A percentile compares a stretch with the other conserved stretches of the same genome.
These are phyloP conservation scores for Dothistroma pini DNA, from an alignment of 2,329 filamentous ascomycete genomes.

Conservation along the genomic window DNA sequence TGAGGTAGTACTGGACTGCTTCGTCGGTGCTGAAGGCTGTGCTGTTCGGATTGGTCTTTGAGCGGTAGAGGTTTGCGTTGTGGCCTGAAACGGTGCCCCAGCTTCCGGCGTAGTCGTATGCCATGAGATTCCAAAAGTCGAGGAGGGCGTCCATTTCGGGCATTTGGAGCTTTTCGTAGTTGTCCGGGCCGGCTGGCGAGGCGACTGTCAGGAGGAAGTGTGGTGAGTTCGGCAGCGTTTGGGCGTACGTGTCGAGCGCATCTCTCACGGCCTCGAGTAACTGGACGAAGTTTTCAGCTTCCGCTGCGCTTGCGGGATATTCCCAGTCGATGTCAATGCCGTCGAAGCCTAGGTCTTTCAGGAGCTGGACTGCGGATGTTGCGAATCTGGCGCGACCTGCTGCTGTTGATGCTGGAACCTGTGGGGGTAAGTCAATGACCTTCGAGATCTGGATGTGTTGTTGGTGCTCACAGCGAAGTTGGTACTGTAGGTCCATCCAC, in stretches of 20 bases:
- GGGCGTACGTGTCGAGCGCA: conserved; percentile 41
- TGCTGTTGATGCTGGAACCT: conserved; percentile 58
- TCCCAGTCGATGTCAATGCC: conserved; percentile 50
- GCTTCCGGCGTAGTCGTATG: conserved; percentile 62
- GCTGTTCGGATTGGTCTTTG: conserved; percentile 51
- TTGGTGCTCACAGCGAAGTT: conserved; percentile 60
- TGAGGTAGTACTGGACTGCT: conserved; percentile 68
- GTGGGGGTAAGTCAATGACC: not conserved
- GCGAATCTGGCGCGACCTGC: conserved; percentile 64
- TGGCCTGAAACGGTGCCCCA: conserved; percentile 73
- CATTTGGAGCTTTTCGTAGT: conserved; percentile 43
- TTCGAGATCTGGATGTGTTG: not conserved
- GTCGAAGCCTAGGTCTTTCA: conserved; percentile 75
- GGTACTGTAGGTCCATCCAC: conserved; percentile 73
- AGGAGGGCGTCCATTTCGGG: conserved; percentile 40
- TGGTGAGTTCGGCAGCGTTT: conserved; percentile 33
- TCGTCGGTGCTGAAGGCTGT: conserved; percentile 75
- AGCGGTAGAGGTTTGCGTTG: conserved; percentile 72
- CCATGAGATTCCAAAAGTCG: conserved; percentile 52
- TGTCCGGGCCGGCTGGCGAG: conserved; percentile 42
- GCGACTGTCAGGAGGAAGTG: conserved; percentile 46
- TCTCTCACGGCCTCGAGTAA: conserved; percentile 38
- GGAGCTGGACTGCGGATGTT: conserved; percentile 64
- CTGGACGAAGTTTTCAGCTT: conserved; percentile 40
- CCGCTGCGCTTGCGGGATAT: conserved; percentile 40